Base-by-base conservation (phyloP, 1,139 yeast genomes). In the Blastobotrys proliferans region DNA sequence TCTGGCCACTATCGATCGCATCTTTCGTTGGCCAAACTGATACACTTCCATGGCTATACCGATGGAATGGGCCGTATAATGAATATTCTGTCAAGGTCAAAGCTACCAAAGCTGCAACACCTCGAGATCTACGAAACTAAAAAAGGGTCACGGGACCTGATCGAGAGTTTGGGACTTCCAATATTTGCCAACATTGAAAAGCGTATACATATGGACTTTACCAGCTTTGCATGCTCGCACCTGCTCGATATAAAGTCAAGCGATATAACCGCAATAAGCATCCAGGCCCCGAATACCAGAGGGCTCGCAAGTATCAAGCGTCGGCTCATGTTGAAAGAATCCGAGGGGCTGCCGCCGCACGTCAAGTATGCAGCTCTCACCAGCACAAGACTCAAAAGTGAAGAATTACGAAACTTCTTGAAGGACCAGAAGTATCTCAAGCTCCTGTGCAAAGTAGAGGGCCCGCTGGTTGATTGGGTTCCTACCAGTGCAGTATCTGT, bases 231-330 rank as follows among this genome's bases (percentile, higher is more conserved):
- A 8, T 11, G 26, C 26, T 8, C 11, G 9, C 26, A 22, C 26
- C 8, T 11, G n/a, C n/a, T n/a, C n/a, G n/a, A n/a, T n/a, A n/a
- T n/a, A n/a, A n/a, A n/a, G n/a, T n/a, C n/a, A n/a, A n/a, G 6
- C n/a, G 30, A 27, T 27, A 27, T 27, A n/a, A 27, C 30, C 30
- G 6, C 30, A 27, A 6, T 27, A 6, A 27, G 30, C 13, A 27
- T 27, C 30, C 6, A 11, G 6, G 6, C 30, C n/a, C n/a, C n/a
- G n/a, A n/a, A n/a, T n/a, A n/a, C n/a, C n/a, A n/a, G n/a, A n/a
- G n/a, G n/a, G 13, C n/a, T 11, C 5, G 5, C 29, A 11, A 6
- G n/a, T 6, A 6, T 6, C 29, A 11, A 16, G 29, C n/a, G 14
- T 4, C 11, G 6, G n/a, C 14, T 5, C 11, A 26, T 11, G 29